Evolutionary conservation across 306 rosid genomes (phyloP).

Genomic region (Lablab purpureus): DNA sequence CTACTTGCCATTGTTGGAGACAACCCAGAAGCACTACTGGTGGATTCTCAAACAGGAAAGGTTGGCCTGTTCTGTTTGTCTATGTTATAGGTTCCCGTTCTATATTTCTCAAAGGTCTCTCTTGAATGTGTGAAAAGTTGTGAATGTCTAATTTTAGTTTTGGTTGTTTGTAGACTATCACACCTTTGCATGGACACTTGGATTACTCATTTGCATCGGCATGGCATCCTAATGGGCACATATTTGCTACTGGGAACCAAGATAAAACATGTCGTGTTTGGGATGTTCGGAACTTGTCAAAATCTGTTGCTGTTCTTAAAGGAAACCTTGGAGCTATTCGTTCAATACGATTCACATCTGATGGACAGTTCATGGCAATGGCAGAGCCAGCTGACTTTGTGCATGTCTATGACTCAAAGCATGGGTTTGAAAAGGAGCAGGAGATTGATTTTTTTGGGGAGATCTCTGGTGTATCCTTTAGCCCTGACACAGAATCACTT

Average conservation of each 20-base stretch:
- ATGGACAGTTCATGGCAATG: conserved; percentile 84
- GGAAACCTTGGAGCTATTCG: conserved; percentile 92
- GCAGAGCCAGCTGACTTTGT: conserved; percentile 96
- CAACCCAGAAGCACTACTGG: conserved; percentile 80
- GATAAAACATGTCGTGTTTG: conserved; percentile 90
- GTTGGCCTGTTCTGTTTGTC: conserved; percentile 50
- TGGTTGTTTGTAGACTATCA: conserved; percentile 64
- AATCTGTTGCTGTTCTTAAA: conserved; percentile 82
- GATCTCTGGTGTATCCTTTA: conserved; percentile 90
- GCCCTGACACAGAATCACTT: conserved; percentile 91
- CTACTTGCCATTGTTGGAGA: conserved; percentile 82
- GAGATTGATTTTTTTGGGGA: conserved; percentile 90
- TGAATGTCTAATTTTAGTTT: conserved; percentile 44
- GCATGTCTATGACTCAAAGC: conserved; percentile 78
- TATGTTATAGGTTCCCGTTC: conserved; percentile 16
- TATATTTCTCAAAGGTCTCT: conserved; percentile 15
- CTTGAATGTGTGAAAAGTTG: conserved; percentile 5
- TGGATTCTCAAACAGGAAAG: conserved; percentile 94
- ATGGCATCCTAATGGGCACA: conserved; percentile 80
- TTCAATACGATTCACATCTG: conserved; percentile 80
- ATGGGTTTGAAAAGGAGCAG: conserved; percentile 81
- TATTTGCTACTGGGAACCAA: conserved; percentile 92
- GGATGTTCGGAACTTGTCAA: conserved; percentile 83
- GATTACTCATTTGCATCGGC: conserved; percentile 94
- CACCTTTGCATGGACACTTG: conserved; percentile 68